Percentiles rank a stretch among this genome's conserved stretches.
Evolutionary conservation across 345 rosid genomes (phyloP).

Genomic region (Mallotus nudiflorus): DNA sequence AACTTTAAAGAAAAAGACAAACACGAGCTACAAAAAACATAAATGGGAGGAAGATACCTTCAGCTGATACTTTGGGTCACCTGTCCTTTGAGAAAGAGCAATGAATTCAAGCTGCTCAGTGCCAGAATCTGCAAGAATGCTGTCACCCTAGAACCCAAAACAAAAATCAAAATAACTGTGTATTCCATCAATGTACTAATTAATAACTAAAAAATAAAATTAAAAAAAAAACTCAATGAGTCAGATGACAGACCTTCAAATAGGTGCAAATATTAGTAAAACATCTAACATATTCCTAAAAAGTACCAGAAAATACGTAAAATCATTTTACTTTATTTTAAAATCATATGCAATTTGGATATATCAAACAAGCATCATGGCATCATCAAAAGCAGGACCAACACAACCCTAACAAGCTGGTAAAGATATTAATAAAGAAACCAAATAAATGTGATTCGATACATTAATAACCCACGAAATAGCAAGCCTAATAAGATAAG

Average conservation of each 20-base stretch:
- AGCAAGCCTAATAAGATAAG: not conserved
- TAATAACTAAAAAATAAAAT: not conserved
- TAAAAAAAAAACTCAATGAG: not conserved
- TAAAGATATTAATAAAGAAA: not conserved
- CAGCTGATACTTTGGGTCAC: constrained; percentile 86
- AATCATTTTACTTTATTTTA: not conserved
- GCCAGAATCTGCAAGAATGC: constrained; percentile 98
- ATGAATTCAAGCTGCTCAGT: constrained; percentile 97
- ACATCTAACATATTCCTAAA: not conserved
- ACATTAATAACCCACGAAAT: not conserved
- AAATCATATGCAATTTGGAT: not conserved
- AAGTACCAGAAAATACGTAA: not conserved
- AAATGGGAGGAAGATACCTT: constrained; percentile 51
- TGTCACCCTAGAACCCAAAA: constrained; percentile 59
- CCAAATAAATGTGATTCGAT: not conserved
- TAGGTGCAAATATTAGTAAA: not conserved
- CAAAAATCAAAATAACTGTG: not conserved
- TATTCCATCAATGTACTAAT: constrained; percentile 3
- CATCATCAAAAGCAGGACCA: not conserved
- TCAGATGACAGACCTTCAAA: not conserved
- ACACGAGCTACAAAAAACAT: not conserved
- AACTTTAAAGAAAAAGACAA: constrained; percentile 1
- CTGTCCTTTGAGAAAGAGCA: constrained; percentile 97
- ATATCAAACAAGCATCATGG: not conserved
- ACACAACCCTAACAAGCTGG: no score